Conservation (phyloP, 139 green algal genomes). For the Medakamo hakoo region DNA sequence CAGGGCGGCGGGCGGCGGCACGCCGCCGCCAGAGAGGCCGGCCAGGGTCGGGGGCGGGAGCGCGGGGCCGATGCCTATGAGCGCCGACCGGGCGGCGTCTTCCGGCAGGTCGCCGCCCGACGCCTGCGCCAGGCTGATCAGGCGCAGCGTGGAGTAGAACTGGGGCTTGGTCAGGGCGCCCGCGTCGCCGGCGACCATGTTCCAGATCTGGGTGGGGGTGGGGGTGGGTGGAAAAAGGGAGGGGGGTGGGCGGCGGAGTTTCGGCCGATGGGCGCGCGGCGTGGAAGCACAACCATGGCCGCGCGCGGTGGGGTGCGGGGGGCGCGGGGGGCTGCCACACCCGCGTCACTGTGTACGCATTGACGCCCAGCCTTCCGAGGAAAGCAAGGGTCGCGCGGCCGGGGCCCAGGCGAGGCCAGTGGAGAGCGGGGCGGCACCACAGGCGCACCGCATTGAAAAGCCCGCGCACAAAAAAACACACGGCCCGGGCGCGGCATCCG, state of each 20-base stretch:
- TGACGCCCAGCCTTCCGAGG: no score
- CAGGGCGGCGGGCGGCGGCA: not conserved
- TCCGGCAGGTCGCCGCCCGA: conserved; percentile 13
- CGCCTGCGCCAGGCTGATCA: conserved; percentile 64
- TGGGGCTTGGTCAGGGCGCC: conserved; percentile 49
- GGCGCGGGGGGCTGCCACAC: no score
- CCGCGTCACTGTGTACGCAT: no score
- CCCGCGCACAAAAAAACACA: no score
- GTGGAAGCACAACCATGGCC: no score
- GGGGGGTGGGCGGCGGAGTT: not conserved
- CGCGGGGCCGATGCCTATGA: conserved; percentile 14
- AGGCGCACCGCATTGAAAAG: no score
- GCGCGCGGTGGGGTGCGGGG: no score
- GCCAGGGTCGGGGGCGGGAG: conserved; percentile 5
- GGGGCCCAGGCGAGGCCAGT: no score
- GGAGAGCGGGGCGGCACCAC: no score
- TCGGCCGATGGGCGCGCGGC: not conserved
- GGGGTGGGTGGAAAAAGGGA: not conserved
- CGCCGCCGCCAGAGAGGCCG: not conserved
- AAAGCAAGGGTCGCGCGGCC: no score
- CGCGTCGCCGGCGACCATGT: conserved; percentile 48
- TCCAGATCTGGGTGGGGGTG: conserved; percentile 51
- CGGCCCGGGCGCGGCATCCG: no score
- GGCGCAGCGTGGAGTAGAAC: conserved; percentile 59
- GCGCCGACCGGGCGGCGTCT: conserved; percentile 7